Base-by-base conservation (phyloP, 2,329 filamentous ascomycete species). In the Calonectria pteridis region DNA sequence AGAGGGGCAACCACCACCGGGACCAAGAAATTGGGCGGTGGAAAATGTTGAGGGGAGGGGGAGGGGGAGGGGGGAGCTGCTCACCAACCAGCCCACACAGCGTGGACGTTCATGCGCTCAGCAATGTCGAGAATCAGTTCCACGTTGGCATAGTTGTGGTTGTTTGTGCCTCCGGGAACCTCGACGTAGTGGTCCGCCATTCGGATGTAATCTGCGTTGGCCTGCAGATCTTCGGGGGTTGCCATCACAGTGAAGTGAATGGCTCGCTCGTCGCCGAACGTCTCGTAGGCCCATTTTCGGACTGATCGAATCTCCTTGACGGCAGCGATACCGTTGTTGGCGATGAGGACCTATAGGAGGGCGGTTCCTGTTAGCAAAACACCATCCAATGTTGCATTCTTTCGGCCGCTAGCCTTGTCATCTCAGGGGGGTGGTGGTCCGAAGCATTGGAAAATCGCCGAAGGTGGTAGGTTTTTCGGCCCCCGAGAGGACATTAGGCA, bases 171-270 rank as follows among this genome's bases (percentile, higher is more conserved):
- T 83, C 97, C 97, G 40, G 97, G 97, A 75, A 99, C 96, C 88
- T 99, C 97, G 81, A 99, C 97, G 85, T 99, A 99, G 90, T 98
- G 95, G 87, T 99, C 97, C 40, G 97, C 97, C 97, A 99, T 98
- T 84, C 97, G 93, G 85, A 99, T 99, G 88, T 99, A 99, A 87
- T 99, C 97, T 79, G 97, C 97, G 85, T 99, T 99, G 84, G 97
- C 97, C 84, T 94, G 92, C 84, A 99, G 87, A 93, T 99, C 97
- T 88, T 99, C 97, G 64, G 97, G 97, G 49, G 97, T 99, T 80
- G 97, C 97, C 97, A 99, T 99, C 84, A 99, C 97, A 76, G 97
- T 99, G 88, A 99, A 99, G 84, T 98, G 96, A 84, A 99, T 98
- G 81, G 96, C 97, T 83, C 94, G 92, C 89, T 99, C 97, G 87